Conservation (phyloP, 2,329 filamentous ascomycete species). For the Ciborinia camelliae region DNA sequence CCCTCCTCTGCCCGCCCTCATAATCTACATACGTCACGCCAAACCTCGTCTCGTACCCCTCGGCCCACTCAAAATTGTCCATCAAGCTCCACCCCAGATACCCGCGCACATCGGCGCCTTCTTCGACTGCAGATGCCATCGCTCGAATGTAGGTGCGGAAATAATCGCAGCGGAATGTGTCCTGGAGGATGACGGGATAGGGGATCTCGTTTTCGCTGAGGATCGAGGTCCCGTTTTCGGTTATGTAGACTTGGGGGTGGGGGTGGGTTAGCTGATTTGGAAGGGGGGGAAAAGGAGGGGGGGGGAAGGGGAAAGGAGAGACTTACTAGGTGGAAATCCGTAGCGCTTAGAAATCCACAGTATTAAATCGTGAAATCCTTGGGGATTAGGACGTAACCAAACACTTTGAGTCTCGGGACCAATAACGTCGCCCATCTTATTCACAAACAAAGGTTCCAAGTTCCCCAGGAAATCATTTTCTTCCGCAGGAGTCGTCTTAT, state of each 20-base stretch:
- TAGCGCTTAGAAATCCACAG: conserved; percentile 77
- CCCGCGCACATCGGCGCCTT: conserved; percentile 74
- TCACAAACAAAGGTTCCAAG: conserved; percentile 66
- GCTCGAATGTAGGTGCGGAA: conserved; percentile 74
- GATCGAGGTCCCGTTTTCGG: conserved; percentile 82
- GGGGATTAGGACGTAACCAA: conserved; percentile 74
- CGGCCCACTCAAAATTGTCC: conserved; percentile 60
- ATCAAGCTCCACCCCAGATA: conserved; percentile 87
- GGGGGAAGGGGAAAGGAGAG: not conserved
- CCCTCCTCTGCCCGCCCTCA: conserved; percentile 70
- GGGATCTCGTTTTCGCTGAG: conserved; percentile 78
- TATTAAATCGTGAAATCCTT: conserved; percentile 73
- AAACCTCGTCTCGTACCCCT: conserved; percentile 83
- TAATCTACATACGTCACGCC: conserved; percentile 85
- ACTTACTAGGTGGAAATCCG: conserved; percentile 36
- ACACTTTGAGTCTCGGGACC: conserved; percentile 78
- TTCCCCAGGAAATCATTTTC: conserved; percentile 71
- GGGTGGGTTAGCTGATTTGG: not conserved
- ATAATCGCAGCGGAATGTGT: conserved; percentile 79
- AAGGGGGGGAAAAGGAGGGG: not conserved
- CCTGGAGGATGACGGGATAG: conserved; percentile 67
- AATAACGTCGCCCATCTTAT: conserved; percentile 69
- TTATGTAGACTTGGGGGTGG: conserved; percentile 55
- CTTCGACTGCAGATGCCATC: conserved; percentile 69
- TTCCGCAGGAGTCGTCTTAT: conserved; percentile 59